phyloP scores from a whole-genome alignment of 192 early-diverging fungal genomes.

The Linnemannia zychae region DNA sequence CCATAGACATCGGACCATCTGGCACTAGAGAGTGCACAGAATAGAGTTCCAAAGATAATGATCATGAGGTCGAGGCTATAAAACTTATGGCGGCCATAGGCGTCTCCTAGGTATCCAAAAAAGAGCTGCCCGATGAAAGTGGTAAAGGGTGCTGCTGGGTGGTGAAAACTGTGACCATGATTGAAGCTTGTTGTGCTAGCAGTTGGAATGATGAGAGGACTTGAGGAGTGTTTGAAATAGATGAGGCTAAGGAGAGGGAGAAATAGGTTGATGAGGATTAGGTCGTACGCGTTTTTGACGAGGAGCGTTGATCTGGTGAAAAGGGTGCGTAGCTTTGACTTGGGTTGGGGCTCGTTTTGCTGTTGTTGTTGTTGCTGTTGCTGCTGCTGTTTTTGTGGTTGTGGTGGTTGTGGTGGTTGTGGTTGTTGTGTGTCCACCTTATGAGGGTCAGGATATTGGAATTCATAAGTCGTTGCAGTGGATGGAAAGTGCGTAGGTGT shows the following conservation, averaged over 20 bases:
- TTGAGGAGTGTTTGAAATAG: constrained; percentile 65
- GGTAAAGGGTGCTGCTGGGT: constrained; percentile 78
- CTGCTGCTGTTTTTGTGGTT: not conserved
- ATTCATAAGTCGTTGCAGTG: not conserved
- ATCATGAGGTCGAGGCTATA: constrained; percentile 94
- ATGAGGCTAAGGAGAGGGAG: constrained; percentile 87
- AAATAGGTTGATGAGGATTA: constrained; percentile 93
- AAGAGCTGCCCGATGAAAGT: constrained; percentile 91
- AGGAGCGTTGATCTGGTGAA: constrained; percentile 81
- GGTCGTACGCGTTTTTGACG: constrained; percentile 94
- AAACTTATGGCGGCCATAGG: constrained; percentile 88
- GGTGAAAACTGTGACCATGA: constrained; percentile 51
- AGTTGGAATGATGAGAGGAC: constrained; percentile 70
- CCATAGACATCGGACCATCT: constrained; percentile 47
- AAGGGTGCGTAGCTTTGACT: constrained; percentile 77
- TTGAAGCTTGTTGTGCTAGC: constrained; percentile 65
- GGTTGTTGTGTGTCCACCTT: not conserved
- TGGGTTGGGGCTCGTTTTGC: constrained; percentile 74
- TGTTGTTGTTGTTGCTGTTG: constrained; percentile 13
- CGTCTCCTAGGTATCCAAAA: constrained; percentile 85
- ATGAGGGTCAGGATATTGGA: not conserved
- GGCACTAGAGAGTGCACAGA: constrained; percentile 72
- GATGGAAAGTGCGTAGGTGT: constrained; percentile 23
- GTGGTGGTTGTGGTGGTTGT: not conserved
- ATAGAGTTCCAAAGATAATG: constrained; percentile 88